Percentiles rank a stretch among this genome's conserved stretches.
Conservation (phyloP, 176 grass and related monocot species). For the Thalia dealbata region DNA sequence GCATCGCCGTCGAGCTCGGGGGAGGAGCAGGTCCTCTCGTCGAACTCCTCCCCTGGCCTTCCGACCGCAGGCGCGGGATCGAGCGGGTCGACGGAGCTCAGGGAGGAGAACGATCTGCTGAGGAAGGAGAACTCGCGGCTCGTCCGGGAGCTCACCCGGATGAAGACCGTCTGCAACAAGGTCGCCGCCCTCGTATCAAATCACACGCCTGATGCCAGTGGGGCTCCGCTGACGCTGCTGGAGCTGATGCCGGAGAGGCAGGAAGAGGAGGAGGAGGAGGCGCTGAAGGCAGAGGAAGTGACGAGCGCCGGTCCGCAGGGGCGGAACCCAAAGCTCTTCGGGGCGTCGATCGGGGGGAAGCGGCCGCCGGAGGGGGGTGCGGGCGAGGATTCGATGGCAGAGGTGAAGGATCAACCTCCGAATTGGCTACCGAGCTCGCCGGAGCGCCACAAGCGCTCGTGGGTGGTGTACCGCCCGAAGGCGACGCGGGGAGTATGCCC, state of each 20-base stretch:
- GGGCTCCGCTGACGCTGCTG: neutral
- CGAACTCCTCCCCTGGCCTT: constrained; percentile 6
- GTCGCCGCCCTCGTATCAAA: no score
- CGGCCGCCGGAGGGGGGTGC: no score
- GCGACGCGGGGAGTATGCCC: neutral
- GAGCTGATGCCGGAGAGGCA: neutral
- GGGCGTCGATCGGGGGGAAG: neutral
- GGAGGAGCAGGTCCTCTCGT: constrained; percentile 8
- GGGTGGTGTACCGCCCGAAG: neutral
- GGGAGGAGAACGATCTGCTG: constrained; percentile 9
- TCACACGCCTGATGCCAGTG: no score
- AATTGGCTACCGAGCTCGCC: neutral
- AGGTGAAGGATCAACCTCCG: neutral
- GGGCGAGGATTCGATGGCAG: neutral
- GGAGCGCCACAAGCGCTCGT: neutral
- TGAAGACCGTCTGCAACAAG: neutral
- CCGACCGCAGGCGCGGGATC: neutral
- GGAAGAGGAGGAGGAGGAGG: neutral
- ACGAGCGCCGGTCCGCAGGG: neutral
- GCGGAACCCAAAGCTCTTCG: neutral
- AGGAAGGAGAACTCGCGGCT: constrained; percentile 13
- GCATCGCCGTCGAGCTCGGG: neutral
- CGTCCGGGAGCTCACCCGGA: neutral
- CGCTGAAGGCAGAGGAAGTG: neutral
- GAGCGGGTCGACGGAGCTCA: neutral